A percentile compares a stretch with the other conserved stretches of the same genome.
phyloP scores from a whole-genome alignment of 805 yeast species.

The Cephaloascus albidus region DNA sequence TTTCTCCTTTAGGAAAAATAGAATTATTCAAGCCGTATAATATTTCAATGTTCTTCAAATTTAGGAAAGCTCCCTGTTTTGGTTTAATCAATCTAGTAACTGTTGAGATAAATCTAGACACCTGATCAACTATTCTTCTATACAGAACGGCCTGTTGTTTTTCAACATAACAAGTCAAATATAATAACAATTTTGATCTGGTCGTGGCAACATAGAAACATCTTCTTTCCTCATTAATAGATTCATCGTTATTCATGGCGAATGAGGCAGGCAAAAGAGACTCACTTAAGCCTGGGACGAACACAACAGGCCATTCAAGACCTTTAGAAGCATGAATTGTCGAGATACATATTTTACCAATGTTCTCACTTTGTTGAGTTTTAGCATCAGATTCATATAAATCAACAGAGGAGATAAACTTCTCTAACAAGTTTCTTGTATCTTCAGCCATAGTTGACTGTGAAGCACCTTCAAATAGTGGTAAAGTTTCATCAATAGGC shows the following conservation, averaged over 20 bases:
- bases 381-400: constrained; percentile 18
- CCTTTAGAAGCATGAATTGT: constrained; percentile 94
- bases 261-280: constrained; percentile 55
- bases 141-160: background rate
- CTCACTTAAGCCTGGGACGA: constrained; percentile 64
- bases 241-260: constrained; percentile 22
- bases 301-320: constrained; percentile 90
- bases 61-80: background rate
- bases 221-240: constrained; percentile 68
- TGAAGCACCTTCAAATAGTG: constrained; percentile 3
- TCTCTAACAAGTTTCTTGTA: constrained; percentile 9
- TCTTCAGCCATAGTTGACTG: constrained; percentile 4
- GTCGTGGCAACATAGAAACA: constrained; percentile 85
- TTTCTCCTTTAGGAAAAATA: too few species aligned
- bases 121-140: background rate
- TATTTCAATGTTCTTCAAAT: background rate
- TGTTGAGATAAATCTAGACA: background rate
- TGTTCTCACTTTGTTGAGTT: constrained; percentile 1
- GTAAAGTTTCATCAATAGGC: constrained; percentile 15
- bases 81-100: background rate
- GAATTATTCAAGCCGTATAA: background rate
- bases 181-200: constrained; percentile 58
- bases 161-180: constrained; percentile 22
- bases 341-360: constrained; percentile 38
- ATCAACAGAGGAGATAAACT: constrained; percentile 23